Evolutionary conservation across 2,329 filamentous ascomycete genomes (phyloP).

Genomic region (Tolypocladium cylindrosporum): DNA sequence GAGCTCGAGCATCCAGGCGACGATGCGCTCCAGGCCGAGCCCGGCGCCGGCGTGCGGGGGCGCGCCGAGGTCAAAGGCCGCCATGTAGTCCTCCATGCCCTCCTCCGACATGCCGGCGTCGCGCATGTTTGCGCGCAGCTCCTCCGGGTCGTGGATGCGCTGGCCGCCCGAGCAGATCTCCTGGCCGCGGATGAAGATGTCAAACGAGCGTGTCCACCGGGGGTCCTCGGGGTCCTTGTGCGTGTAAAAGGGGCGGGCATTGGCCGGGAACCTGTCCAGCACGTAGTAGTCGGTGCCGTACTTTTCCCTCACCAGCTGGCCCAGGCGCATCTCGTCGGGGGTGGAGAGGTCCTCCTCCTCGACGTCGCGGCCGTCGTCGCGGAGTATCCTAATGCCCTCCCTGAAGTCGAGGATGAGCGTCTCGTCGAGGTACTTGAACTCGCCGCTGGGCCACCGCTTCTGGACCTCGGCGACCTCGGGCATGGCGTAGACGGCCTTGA

Average conservation of each 20-base stretch:
- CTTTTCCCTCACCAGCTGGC: conserved; percentile 75
- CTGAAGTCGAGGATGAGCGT: conserved; percentile 74
- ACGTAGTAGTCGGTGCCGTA: conserved; percentile 88
- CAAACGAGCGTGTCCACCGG: conserved; percentile 79
- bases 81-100: conserved; percentile 85
- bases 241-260: conserved; percentile 82
- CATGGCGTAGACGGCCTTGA: conserved; percentile 29
- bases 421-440: conserved; percentile 77
- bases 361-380: conserved; percentile 70
- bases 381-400: conserved; percentile 72
- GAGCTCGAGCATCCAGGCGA: conserved; percentile 77
- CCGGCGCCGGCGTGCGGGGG: conserved; percentile 86
- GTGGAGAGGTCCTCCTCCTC: conserved; percentile 81
- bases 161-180: conserved; percentile 90
- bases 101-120: conserved; percentile 64
- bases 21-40: conserved; percentile 78
- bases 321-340: conserved; percentile 76
- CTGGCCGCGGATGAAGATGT: conserved; percentile 88
- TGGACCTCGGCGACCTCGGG: conserved; percentile 72
- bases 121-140: conserved; percentile 70
- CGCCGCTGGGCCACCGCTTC: conserved; percentile 74
- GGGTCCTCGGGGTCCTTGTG: conserved; percentile 70
- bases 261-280: conserved; percentile 82
- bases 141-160: conserved; percentile 72
- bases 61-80: conserved; percentile 79